Evolutionary conservation across 1,284 basidiomycete genomes (phyloP).

Genomic region (Sporisorium exsertum): DNA sequence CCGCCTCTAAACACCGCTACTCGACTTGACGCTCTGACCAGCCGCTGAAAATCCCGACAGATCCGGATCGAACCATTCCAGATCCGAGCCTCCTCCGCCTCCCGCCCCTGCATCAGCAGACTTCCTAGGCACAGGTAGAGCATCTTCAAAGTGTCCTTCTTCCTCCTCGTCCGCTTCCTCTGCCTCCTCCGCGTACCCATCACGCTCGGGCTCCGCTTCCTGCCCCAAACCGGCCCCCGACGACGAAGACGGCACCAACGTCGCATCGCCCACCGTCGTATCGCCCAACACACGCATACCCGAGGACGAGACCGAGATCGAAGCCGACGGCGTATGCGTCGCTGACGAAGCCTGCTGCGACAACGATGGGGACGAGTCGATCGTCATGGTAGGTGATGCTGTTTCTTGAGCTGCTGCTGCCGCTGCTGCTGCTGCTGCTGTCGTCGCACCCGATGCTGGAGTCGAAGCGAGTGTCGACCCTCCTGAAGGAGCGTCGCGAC

Average conservation of each 20-base stretch:
- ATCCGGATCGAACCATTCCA: constrained; percentile 60
- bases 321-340: constrained; percentile 20
- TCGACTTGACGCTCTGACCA: constrained; percentile 23
- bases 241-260: constrained; percentile 12
- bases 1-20: not conserved
- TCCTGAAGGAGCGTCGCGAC: constrained; percentile 24
- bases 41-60: constrained; percentile 43
- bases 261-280: constrained; percentile 22
- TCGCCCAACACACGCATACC: constrained; percentile 5
- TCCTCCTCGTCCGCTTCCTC: constrained; percentile 5
- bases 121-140: constrained; percentile 2
- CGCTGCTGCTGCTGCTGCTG: too few species aligned
- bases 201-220: not conserved
- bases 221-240: not conserved
- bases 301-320: constrained; percentile 25
- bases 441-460: not conserved
- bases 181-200: not conserved
- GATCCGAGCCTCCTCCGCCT: constrained; percentile 12
- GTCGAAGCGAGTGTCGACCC: not conserved
- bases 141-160: constrained; percentile 7
- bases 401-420: too few species aligned
- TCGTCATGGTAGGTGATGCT: constrained; percentile 16
- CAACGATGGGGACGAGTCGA: constrained; percentile 16
- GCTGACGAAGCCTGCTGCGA: constrained; percentile 17
- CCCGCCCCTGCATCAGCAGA: not conserved